phyloP scores from a whole-genome alignment of 2,329 filamentous ascomycete genomes.

The Cryphonectria parasitica region DNA sequence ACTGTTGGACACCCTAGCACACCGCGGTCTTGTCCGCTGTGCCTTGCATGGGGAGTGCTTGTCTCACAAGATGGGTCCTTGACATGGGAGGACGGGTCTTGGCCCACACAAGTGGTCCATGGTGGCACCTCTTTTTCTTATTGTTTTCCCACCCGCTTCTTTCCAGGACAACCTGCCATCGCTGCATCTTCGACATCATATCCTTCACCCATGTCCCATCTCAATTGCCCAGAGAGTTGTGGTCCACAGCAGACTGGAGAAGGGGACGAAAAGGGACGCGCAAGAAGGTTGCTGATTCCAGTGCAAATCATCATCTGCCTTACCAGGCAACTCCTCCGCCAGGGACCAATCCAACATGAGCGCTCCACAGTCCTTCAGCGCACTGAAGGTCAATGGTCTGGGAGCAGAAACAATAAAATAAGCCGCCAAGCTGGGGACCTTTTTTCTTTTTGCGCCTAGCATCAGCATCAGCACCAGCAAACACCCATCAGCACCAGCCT shows the following conservation, averaged over 20 bases:
- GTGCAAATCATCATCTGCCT: slow-evolving; percentile 18
- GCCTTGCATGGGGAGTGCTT: slow-evolving; percentile 1
- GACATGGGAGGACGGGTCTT: background rate
- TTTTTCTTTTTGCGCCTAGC: background rate
- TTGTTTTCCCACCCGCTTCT: background rate
- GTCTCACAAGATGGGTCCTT: slow-evolving; percentile 1
- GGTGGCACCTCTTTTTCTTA: background rate
- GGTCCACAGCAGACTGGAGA: background rate
- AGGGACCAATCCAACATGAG: slow-evolving; percentile 9
- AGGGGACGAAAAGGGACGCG: background rate
- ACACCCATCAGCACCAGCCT: slow-evolving; percentile 14
- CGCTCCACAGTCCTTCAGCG: background rate
- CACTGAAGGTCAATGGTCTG: background rate
- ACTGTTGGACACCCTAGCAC: background rate
- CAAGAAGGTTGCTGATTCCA: background rate
- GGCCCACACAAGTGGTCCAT: background rate
- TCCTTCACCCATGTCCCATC: background rate
- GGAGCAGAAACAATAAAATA: background rate
- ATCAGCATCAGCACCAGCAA: slow-evolving; percentile 16
- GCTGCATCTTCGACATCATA: background rate
- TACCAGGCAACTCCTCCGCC: background rate
- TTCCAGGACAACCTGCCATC: background rate
- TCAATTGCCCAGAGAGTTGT: background rate
- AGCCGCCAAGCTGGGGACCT: background rate
- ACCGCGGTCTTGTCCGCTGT: slow-evolving; percentile 2